phyloP scores from a whole-genome alignment of 495 filamentous ascomycete genomes.

The Aspergillus avenaceus region DNA sequence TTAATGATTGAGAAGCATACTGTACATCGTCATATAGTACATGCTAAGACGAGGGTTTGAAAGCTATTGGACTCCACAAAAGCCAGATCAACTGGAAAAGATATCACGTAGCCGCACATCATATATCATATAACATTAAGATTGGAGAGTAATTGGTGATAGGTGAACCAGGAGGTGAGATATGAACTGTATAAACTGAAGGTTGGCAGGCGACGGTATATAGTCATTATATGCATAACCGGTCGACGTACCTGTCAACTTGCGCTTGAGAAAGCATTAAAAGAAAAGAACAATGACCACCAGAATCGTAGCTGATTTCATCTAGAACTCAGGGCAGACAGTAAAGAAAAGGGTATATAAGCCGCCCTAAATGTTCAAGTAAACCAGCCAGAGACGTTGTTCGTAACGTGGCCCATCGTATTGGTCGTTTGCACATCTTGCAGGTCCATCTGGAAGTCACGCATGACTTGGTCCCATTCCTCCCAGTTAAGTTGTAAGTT shows the following conservation, averaged over 20 bases:
- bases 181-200: neutral
- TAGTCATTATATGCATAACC: neutral
- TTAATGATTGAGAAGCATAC: too few relatives aligned
- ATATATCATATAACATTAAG: conserved; percentile 1
- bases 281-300: neutral
- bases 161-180: neutral
- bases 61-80: neutral
- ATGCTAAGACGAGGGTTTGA: too few relatives aligned
- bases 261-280: neutral
- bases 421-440: conserved; percentile 21
- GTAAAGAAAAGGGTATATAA: neutral
- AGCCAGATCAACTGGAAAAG: neutral
- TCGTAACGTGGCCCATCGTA: conserved; percentile 24
- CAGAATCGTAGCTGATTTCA: neutral
- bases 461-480: conserved; percentile 49
- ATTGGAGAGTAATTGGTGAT: neutral
- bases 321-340: neutral
- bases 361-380: conserved; percentile 4
- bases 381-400: conserved; percentile 33
- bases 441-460: conserved; percentile 45
- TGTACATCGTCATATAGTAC: neutral
- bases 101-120: neutral
- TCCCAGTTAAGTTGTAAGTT: conserved; percentile 32
- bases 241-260: neutral
- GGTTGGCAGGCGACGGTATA: neutral